Conservation (phyloP, 164 flowering plant species). For the Santalum album region DNA sequence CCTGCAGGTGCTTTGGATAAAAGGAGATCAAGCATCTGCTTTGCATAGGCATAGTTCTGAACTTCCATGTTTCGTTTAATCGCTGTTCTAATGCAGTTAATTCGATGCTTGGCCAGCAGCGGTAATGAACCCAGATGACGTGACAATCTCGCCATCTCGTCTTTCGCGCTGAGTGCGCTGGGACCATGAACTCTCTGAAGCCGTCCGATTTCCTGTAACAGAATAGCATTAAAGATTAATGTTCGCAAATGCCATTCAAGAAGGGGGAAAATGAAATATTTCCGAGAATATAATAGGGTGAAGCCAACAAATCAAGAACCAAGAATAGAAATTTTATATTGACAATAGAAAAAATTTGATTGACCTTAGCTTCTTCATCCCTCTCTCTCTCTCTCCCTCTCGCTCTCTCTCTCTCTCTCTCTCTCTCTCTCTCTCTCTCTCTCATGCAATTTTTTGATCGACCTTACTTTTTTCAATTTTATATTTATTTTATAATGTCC, state of each 20-base stretch:
- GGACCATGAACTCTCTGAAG: slow-evolving; percentile 92
- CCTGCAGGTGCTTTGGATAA: slow-evolving; percentile 86
- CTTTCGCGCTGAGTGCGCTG: slow-evolving; percentile 94
- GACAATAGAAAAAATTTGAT: no score
- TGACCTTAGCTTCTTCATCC: no score
- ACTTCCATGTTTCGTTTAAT: slow-evolving; percentile 98
- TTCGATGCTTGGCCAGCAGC: slow-evolving; percentile 86
- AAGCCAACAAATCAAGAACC: no score
- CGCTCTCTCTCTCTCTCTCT: no score
- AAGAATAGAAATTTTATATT: no score
- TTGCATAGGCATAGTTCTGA: slow-evolving; percentile 86
- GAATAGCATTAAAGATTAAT: background rate
- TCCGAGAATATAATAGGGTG: no score
- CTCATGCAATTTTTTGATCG: no score
- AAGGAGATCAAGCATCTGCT: slow-evolving; percentile 94
- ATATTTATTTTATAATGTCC: no score
- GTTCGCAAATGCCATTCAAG: no score
- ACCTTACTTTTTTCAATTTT: no score
- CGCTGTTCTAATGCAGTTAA: slow-evolving; percentile 90
- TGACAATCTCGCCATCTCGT: slow-evolving; percentile 94
- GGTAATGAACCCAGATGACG: slow-evolving; percentile 96
- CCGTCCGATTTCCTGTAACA: slow-evolving; percentile 75
- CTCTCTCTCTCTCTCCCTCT: no score
- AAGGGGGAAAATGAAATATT: background rate
- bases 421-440: no score